Evolutionary conservation across 495 filamentous ascomycete genomes (phyloP).

Genomic region (Hypoxylon trugodes): DNA sequence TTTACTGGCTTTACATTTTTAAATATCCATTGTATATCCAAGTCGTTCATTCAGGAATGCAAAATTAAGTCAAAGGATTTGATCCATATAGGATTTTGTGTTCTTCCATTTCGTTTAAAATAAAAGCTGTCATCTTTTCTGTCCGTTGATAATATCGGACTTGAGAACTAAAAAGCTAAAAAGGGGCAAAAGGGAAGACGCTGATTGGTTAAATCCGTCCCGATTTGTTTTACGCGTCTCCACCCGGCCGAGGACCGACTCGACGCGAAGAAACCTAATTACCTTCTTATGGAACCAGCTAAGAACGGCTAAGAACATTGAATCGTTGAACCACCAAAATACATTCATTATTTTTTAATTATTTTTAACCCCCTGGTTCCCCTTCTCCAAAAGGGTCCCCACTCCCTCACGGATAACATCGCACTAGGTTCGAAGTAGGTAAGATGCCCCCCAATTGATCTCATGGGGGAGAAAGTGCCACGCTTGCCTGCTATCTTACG

Average conservation of each 20-base stretch:
- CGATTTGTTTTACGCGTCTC: slow-evolving; percentile 33
- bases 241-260: slow-evolving; percentile 31
- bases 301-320: no score
- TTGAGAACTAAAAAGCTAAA: slow-evolving; percentile 15
- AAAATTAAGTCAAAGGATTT: no score
- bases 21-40: no score
- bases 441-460: slow-evolving; percentile 29
- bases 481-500: no score
- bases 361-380: slow-evolving; percentile 28
- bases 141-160: no score
- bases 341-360: slow-evolving; percentile 3
- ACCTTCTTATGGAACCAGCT: no score
- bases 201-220: background rate
- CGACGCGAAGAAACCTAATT: slow-evolving; percentile 24
- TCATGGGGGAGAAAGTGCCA: slow-evolving; percentile 21
- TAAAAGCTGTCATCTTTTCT: no score
- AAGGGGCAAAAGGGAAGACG: slow-evolving; percentile 11
- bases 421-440: slow-evolving; percentile 26
- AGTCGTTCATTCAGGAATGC: no score
- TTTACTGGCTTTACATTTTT: background rate
- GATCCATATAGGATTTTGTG: no score
- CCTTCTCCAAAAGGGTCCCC: slow-evolving; percentile 34
- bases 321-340: background rate
- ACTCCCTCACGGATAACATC: slow-evolving; percentile 16
- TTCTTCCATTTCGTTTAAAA: no score